Evolutionary conservation across 108 stramenopile species (phyloP).

Genomic region (Cyclostephanos invisitatus): DNA sequence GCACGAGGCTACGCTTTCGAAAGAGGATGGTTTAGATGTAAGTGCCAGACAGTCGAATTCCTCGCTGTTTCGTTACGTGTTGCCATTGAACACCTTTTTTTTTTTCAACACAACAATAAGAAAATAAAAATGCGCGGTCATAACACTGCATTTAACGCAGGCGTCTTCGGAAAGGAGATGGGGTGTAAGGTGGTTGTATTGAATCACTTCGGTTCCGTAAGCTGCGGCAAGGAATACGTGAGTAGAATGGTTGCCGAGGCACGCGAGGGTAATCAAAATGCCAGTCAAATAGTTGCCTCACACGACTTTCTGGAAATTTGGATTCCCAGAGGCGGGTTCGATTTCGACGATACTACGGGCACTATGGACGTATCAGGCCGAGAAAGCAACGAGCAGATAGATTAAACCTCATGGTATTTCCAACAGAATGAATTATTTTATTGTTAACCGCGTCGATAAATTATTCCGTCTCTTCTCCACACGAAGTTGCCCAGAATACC

Average conservation of each 20-base stretch:
- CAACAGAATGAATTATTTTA: not conserved
- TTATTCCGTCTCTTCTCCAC: constrained; percentile 23
- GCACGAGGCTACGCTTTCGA: constrained; percentile 85
- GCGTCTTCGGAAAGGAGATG: constrained; percentile 47
- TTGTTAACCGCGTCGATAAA: constrained; percentile 18
- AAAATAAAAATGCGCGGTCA: constrained; percentile 64
- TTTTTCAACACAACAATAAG: constrained; percentile 1
- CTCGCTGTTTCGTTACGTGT: not conserved
- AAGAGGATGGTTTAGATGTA: constrained; percentile 46
- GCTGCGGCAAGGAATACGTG: constrained; percentile 14
- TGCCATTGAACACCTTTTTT: constrained; percentile 1
- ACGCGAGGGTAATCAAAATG: constrained; percentile 34
- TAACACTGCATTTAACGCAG: constrained; percentile 79
- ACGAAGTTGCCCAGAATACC: constrained; percentile 24
- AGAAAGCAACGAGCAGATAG: not conserved
- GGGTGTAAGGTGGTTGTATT: constrained; percentile 65
- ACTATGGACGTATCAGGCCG: not conserved
- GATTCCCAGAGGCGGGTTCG: constrained; percentile 72
- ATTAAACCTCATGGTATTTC: not conserved
- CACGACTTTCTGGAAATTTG: constrained; percentile 81
- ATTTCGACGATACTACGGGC: constrained; percentile 18
- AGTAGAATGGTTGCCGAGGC: constrained; percentile 51
- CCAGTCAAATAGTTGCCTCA: constrained; percentile 51
- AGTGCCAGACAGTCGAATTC: constrained; percentile 8
- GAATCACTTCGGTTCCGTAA: constrained; percentile 71